These are phyloP conservation scores for Halophytophthora polymorphica DNA, from an alignment of 352 stramenopile species.

Conservation along the genomic window DNA sequence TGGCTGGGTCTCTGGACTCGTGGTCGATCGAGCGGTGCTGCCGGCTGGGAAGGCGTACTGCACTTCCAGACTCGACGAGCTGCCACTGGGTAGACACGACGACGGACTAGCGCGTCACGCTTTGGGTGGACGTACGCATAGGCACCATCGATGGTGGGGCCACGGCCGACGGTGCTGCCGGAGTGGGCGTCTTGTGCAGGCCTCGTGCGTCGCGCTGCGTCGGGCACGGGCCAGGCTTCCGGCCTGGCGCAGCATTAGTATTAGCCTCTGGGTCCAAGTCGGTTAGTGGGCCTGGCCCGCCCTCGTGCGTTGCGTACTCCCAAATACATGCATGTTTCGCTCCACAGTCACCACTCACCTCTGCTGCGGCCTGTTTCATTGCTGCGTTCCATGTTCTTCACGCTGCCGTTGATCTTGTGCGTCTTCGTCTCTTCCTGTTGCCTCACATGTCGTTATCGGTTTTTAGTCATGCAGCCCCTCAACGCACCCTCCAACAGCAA, in stretches of 20 bases:
- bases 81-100: conserved; percentile 16
- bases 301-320: not conserved
- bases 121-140: conserved; percentile 28
- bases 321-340: conserved; percentile 1
- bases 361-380: too few relatives aligned
- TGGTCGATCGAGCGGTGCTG: not conserved
- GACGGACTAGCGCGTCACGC: conserved; percentile 24
- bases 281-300: not conserved
- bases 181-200: conserved; percentile 8
- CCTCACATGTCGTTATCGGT: too few relatives aligned
- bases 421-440: too few relatives aligned
- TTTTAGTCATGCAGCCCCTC: too few relatives aligned
- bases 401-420: too few relatives aligned
- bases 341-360: too few relatives aligned
- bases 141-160: conserved; percentile 9
- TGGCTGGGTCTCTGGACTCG: conserved; percentile 1
- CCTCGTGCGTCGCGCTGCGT: conserved; percentile 6
- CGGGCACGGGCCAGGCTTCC: not conserved
- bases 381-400: conserved; percentile 8
- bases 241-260: conserved; percentile 19
- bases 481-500: too few relatives aligned
- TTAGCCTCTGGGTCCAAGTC: conserved; percentile 12
- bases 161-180: conserved; percentile 8
- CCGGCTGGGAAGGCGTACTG: conserved; percentile 1
- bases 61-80: conserved; percentile 9